Base-by-base conservation (phyloP, 495 filamentous ascomycete species). In the Aspergillus olivimuriae region DNA sequence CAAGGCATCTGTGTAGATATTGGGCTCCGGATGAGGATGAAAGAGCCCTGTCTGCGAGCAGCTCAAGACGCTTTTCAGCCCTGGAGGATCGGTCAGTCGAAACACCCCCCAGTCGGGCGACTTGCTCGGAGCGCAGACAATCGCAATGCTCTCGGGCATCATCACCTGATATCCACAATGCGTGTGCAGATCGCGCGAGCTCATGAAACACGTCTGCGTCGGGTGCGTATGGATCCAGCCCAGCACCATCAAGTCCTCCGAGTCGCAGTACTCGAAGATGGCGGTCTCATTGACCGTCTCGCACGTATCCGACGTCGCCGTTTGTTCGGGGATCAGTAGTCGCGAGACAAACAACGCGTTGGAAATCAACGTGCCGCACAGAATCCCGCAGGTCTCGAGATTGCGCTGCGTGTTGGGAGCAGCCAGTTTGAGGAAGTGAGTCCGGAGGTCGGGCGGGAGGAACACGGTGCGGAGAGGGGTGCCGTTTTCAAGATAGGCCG, bases 211-310 rank as follows among this genome's bases (percentile, higher is more conserved):
- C 1, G 88, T 94, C 68, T 98, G 94, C 0, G 82, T 86, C 0
- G 92, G 92, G 59, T 98, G 92, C 0, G 92, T 98, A 60, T 98
- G 92, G 44, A 98, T 98, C 92, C 92, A 98, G 41, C 92, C 92
- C 7, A 96, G 74, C 46, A 92, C 81, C 66, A 96, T 82, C 30
- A 97, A 58, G 34, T 95, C 86, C 52, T 95, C 82, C 5, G 70
- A 73, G 50, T 91, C 82, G 54, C 87, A 91, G 57, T 89, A 97
- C 23, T 94, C 87, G 34, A 95, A 86, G 17, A 95, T 74, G 0
- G 76, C 80, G 26, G 72, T 73, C 55, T 95, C 91, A 51, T 95
- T 89, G 19, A 86, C 77, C 4, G 84, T 97, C 53, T 95, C 90
- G 61, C 92, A 98, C 0, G 92, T 97, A 55, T 97, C 89, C 6